Evolutionary conservation across 2,329 filamentous ascomycete genomes (phyloP).

Genomic region (Calonectria hawksworthii): DNA sequence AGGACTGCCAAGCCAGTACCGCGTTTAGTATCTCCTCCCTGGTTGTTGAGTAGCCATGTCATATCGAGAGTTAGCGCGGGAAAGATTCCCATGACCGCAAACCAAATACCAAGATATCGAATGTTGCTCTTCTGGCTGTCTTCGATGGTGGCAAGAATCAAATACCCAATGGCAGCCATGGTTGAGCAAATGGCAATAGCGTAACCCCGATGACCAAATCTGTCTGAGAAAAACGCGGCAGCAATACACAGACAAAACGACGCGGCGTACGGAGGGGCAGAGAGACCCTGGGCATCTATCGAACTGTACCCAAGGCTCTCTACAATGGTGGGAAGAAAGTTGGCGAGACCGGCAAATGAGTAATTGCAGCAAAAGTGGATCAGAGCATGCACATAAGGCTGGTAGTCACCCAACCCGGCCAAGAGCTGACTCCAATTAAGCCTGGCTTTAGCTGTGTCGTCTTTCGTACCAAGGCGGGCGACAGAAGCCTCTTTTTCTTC

Average conservation of each 20-base stretch:
- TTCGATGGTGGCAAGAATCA: conserved; percentile 1
- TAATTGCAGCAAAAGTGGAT: conserved; percentile 42
- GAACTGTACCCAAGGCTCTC: conserved; percentile 24
- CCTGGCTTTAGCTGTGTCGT: background rate
- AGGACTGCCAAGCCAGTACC: conserved; percentile 27
- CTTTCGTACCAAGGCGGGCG: conserved; percentile 20
- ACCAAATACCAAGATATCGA: conserved; percentile 31
- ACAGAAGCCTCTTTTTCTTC: conserved; percentile 18
- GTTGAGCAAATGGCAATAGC: background rate
- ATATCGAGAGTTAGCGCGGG: conserved; percentile 26
- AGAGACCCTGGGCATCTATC: conserved; percentile 27
- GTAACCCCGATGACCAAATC: conserved; percentile 28
- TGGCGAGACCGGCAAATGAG: conserved; percentile 34
- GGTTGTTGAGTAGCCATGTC: conserved; percentile 34
- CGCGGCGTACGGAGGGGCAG: conserved; percentile 22
- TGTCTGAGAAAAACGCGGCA: conserved; percentile 30
- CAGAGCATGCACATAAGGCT: conserved; percentile 33
- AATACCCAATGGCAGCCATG: background rate
- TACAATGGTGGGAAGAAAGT: conserved; percentile 36
- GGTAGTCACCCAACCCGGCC: conserved; percentile 28
- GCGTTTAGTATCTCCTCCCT: conserved; percentile 32
- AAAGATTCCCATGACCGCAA: conserved; percentile 29
- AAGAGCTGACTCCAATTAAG: conserved; percentile 33
- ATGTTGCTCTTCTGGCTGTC: conserved; percentile 10
- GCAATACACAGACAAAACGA: conserved; percentile 26